Evolutionary conservation across 805 yeast species (phyloP).

Genomic region (Saccharomycopsis lassenensis): DNA sequence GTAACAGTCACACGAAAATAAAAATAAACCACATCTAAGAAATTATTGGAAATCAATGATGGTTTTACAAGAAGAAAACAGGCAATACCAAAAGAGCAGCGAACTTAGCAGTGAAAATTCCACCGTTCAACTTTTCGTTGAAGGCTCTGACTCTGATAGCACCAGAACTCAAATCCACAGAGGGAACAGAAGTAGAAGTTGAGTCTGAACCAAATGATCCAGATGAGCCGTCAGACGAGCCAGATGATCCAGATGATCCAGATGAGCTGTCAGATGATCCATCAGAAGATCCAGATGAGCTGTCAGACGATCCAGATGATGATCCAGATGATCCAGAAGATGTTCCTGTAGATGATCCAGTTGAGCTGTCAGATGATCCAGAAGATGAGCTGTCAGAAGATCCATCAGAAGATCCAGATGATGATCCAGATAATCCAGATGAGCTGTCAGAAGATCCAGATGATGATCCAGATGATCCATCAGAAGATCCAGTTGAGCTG

Average conservation of each 20-base stretch:
- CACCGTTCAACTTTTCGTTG: not conserved
- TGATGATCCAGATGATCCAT: constrained; percentile 2
- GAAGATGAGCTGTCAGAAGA: not conserved
- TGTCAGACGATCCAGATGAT: not conserved
- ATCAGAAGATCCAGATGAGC: not conserved
- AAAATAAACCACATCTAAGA: not conserved
- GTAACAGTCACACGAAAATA: no score
- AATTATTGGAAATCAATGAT: not conserved
- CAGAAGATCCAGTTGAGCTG: not conserved
- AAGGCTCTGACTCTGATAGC: not conserved
- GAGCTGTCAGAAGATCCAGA: not conserved
- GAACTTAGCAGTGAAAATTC: not conserved
- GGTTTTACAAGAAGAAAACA: not conserved
- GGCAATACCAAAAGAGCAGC: constrained; percentile 2
- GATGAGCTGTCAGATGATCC: not conserved
- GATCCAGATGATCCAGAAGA: not conserved
- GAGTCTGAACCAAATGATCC: constrained; percentile 2
- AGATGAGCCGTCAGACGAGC: not conserved
- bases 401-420: not conserved
- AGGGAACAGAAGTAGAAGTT: not conserved
- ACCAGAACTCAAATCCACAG: not conserved
- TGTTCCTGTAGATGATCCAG: not conserved
- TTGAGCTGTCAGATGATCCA: not conserved
- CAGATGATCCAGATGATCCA: constrained; percentile 1
- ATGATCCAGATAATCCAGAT: not conserved